These are phyloP conservation scores for Solanum ossicruentum DNA, from an alignment of 257 asterid genomes.

Conservation along the genomic window DNA sequence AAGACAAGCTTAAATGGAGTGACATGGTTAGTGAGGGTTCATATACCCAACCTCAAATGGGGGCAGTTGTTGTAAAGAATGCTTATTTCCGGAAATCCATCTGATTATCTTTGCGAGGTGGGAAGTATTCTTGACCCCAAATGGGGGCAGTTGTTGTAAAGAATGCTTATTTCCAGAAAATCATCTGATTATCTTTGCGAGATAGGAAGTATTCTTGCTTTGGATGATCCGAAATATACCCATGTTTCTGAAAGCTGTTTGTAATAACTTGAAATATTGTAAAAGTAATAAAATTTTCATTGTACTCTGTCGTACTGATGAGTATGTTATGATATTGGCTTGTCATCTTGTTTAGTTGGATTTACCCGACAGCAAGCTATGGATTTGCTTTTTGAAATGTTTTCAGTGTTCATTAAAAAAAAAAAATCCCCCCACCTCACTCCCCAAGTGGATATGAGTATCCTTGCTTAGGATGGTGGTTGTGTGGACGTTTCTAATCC, in stretches of 20 bases:
- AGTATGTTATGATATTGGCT: background rate
- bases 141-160: background rate
- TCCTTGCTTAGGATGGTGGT: background rate
- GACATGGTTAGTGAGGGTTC: background rate
- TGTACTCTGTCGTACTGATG: background rate
- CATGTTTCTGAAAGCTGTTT: background rate
- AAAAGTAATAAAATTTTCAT: background rate
- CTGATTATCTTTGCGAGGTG: background rate
- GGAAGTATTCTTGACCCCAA: background rate
- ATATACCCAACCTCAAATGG: background rate
- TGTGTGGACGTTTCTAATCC: background rate
- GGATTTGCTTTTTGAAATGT: background rate
- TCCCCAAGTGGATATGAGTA: background rate
- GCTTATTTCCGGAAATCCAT: background rate
- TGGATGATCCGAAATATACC: background rate
- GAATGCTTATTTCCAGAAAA: background rate
- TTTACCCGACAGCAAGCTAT: background rate
- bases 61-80: background rate
- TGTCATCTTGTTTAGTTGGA: background rate
- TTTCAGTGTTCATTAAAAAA: too few relatives aligned
- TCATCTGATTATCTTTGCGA: background rate
- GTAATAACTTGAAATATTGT: background rate
- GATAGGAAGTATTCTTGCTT: background rate
- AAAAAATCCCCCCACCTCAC: background rate
- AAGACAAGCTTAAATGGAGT: background rate